A percentile compares a stretch with the other conserved stretches of the same genome.
phyloP scores from a whole-genome alignment of 495 filamentous ascomycete species.

The Annulohypoxylon nitens region DNA sequence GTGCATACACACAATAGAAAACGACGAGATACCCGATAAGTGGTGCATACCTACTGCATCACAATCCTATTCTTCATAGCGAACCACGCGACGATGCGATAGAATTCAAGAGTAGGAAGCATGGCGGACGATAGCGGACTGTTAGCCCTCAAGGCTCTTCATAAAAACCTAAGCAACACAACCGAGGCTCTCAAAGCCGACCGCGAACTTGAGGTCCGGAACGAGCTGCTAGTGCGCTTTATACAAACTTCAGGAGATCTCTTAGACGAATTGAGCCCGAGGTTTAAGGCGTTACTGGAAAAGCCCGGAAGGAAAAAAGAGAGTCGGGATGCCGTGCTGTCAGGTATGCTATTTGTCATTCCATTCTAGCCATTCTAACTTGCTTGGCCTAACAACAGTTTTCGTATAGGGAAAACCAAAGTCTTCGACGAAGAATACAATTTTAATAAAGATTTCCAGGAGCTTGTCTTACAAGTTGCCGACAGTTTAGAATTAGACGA shows the following conservation, averaged over 20 bases:
- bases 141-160: conserved; percentile 78
- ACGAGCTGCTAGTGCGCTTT: conserved; percentile 52
- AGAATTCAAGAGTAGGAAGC: conserved; percentile 43
- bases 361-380: neutral
- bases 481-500: conserved; percentile 93
- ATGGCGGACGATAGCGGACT: conserved; percentile 77
- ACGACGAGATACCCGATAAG: neutral
- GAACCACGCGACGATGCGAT: conserved; percentile 46
- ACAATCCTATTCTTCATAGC: conserved; percentile 10
- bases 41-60: conserved; percentile 21
- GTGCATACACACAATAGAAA: conserved; percentile 17
- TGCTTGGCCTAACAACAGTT: conserved; percentile 52
- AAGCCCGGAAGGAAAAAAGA: conserved; percentile 77
- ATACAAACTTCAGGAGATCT: conserved; percentile 59
- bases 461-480: conserved; percentile 80
- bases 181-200: conserved; percentile 64
- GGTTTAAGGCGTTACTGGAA: conserved; percentile 82
- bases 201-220: conserved; percentile 70
- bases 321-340: conserved; percentile 67
- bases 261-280: conserved; percentile 75
- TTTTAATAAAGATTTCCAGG: conserved; percentile 89
- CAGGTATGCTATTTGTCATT: conserved; percentile 60
- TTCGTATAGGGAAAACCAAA: conserved; percentile 72
- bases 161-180: conserved; percentile 80
- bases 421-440: conserved; percentile 78